phyloP scores from a whole-genome alignment of 495 filamentous ascomycete genomes.

The Apiosordaria backusii region DNA sequence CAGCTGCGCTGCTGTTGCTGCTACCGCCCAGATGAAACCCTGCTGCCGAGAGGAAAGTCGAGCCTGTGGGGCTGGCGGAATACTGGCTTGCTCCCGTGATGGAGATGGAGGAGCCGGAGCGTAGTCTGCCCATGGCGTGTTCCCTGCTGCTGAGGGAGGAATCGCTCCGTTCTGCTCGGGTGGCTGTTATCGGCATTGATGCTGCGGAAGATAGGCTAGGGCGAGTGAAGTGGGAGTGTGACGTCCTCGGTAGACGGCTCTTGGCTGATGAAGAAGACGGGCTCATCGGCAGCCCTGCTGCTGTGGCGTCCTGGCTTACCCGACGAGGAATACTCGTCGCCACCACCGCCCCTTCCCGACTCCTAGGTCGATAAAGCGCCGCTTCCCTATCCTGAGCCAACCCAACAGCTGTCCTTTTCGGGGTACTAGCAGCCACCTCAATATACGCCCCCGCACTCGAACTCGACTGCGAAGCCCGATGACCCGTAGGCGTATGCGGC shows the following conservation, averaged over 20 bases:
- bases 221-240: neutral
- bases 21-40: neutral
- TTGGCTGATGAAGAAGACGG: neutral
- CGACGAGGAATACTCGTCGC: constrained; percentile 41
- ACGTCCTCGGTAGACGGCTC: neutral
- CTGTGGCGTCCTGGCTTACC: constrained; percentile 25
- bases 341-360: constrained; percentile 42
- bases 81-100: neutral
- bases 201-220: neutral
- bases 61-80: neutral
- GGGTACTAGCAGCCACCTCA: constrained; percentile 42
- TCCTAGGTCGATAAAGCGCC: constrained; percentile 42
- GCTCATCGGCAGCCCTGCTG: neutral
- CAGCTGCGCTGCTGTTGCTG: neutral
- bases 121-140: neutral
- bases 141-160: neutral
- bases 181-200: neutral
- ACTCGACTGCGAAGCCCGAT: constrained; percentile 36
- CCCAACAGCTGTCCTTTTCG: constrained; percentile 39
- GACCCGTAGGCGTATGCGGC: constrained; percentile 50
- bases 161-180: neutral
- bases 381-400: constrained; percentile 41
- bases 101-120: neutral
- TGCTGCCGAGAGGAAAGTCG: neutral
- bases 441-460: constrained; percentile 33